Evolutionary conservation across 805 yeast genomes (phyloP), one percentile per base, ranked within the genome.

Genomic region (Yamadazyma philogaea): DNA sequence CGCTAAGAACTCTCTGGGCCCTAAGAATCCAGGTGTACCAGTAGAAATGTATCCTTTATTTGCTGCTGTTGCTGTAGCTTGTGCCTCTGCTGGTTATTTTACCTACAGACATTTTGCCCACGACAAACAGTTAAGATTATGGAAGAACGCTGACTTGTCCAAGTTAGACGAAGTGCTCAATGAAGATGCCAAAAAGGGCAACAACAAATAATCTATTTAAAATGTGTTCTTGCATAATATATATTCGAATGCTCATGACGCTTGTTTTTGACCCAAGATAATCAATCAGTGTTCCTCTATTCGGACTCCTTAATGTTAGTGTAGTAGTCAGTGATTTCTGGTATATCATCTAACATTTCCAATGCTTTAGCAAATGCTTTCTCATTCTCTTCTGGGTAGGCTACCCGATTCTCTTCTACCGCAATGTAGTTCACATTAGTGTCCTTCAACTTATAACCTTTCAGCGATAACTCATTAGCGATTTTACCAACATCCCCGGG

Each of bases 311-410:
- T 73, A 51, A 78, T 68, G 58, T 88, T 91, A 22, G 87, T 76
- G 64, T 86, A 87, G 45, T 86, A 79, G 48, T 79, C 87, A 6
- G 87, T 80, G 16, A 91, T 86, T 53, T 93, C 98, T 38, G 84
- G 88, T n/a, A 88, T 66, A 26, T 82, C 87, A 41, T 87, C 95
- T 35, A 91, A 67, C 37, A 72, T 70, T 17, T 60, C 66, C 26
- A 83, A 60, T 27, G 89, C 78, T 54, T 79, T 84, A 12, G 74
- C 74, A 52, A 79, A 74, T 28, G 72, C 70, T 45, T 70, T 74
- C 44, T 61, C 68, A 6, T 72, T 63, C 3, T 79, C 88, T 19
- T 70, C 79, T 0, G 72, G 69, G 22, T 82, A 74, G 8, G 70
- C 75, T 3, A 80, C 81, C 47, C 68, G 64, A 52, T 77, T 74